Evolutionary conservation across 805 yeast species (phyloP), one percentile per base, ranked within the genome.

Genomic region (Yarrowia hollandica): DNA sequence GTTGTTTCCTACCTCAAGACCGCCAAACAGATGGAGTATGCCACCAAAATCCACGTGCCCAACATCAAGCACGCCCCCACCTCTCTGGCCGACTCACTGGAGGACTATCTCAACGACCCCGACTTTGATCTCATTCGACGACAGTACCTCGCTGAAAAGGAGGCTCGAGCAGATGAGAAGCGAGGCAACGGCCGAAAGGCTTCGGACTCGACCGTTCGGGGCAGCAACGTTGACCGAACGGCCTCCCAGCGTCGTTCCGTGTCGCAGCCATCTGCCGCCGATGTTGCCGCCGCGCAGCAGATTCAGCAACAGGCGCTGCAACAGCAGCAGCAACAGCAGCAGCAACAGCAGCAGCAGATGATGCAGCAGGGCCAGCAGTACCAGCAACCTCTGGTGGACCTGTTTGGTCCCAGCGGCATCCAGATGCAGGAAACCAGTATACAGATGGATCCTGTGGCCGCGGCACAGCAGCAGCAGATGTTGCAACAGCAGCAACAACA

Each of bases 61-160:
- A 91, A 96, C 12, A 91, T 94, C 62, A 89, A 89, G 69, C 99
- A 94, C 73, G 98, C 98, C 1, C 97, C 97, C 19, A 91, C 97
- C 2, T 94, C 96, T 22, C 78, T 94, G 63, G 87, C 96, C 3
- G 79, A 84, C 30, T 85, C 95, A 12, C 79, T 94, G 62, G 94
- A 90, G 69, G 97, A 91, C 65, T 95, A 92, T 71, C 75, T 94
- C 64, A 80, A 84, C 64, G 97, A 92, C 68, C 90, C 91, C 8
- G 84, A 85, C 65, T 90, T 90, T 72, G 96, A 90, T 65, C 73
- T 75, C 8, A 90, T 88, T 69, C 81, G 95, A 70, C 75, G 83
- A 61, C 95, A 88, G 67, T 90, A 87, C 67, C 72, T 89, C 62
- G 83, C 82, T 35, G 92, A 88, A 66, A 84, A 81, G 71, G 78